Base-by-base conservation (phyloP, 1,284 basidiomycete genomes). In the Taiwanofungus camphoratus region DNA sequence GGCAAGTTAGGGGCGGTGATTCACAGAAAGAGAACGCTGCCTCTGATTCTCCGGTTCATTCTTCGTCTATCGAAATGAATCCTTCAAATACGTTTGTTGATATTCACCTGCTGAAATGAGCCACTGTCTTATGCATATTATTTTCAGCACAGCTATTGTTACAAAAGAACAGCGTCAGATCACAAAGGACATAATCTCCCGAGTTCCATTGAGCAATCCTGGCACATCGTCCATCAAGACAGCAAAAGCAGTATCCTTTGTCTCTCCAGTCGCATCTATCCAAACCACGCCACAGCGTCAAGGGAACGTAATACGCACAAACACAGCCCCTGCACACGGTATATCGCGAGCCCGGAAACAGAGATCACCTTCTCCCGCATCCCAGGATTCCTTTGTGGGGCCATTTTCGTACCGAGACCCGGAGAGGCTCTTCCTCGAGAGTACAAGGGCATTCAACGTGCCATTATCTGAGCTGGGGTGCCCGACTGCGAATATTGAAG, bases 371-470 rank as follows among this genome's bases (percentile, higher is more conserved):
- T 69, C 72, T 4, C 53, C 56, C 22, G 37, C 58, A 5, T 68
- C 79, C 2, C 70, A 75, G 55, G 82, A 83, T 55, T 85, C 82
- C 2, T 83, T 86, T 49, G 78, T 69, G 32, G 74, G 65, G 22
- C 66, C 68, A 12, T 49, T 67, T 24, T 66, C 71, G 4, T 48
- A 41, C 15, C 65, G 70, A 36, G 73, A 80, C 45, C 70, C 68
- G 7, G 68, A 67, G 26, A 65, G 69, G 42, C 60, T 58, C 18
- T 74, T 69, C 54, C 53, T 81, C 7, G 67, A 73, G 6, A 63
- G 64, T n/a, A 63, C 73, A 19, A 73, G 67, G 49, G 67, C 72
- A 39, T 82, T 85, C 44, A 58, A 72, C 29, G 60, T 76, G 19
- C 80, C 81, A 42, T 59, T 83, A 37, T 74, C 74, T n/a, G 70